These are phyloP conservation scores for Chaetomium globosum DNA, from an alignment of 2,329 filamentous ascomycete genomes.

Conservation along the genomic window DNA sequence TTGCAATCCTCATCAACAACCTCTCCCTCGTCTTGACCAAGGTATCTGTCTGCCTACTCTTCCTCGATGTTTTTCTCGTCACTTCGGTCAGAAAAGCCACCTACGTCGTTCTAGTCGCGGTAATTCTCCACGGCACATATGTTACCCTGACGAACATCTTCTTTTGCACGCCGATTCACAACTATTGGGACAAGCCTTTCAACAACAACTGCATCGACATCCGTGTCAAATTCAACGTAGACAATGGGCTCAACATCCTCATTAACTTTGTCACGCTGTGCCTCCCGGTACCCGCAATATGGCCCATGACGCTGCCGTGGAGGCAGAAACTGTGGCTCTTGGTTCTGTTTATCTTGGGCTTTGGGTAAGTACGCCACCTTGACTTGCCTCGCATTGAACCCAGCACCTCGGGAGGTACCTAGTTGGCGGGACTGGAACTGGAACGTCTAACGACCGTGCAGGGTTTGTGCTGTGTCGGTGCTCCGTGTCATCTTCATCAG, in stretches of 20 bases:
- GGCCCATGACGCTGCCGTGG: conserved; percentile 22
- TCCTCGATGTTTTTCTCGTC: conserved; percentile 29
- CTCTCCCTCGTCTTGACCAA: conserved; percentile 24
- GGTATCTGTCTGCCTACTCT: conserved; percentile 26
- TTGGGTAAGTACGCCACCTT: conserved; percentile 21
- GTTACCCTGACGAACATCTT: conserved; percentile 17
- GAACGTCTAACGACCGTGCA: background rate
- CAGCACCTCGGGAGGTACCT: too few relatives aligned
- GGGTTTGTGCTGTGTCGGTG: conserved; percentile 25
- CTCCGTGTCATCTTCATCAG: conserved; percentile 22
- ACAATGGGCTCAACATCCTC: conserved; percentile 19
- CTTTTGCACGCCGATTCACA: conserved; percentile 18
- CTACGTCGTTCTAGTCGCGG: conserved; percentile 15
- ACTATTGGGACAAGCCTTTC: conserved; percentile 18
- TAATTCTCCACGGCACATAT: conserved; percentile 14
- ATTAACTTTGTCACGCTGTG: conserved; percentile 25
- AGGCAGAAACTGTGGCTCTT: conserved; percentile 29
- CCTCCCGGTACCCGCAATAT: conserved; percentile 26
- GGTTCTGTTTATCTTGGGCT: conserved; percentile 25
- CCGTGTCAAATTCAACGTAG: conserved; percentile 14
- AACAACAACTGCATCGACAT: conserved; percentile 9
- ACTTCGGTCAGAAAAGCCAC: conserved; percentile 18
- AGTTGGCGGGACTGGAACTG: background rate
- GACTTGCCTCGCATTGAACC: background rate
- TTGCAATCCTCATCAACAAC: conserved; percentile 16